Percentiles rank a stretch among this genome's conserved stretches.
Conservation (phyloP, 2,329 filamentous ascomycete species). For the Phialemonium atrogriseum region DNA sequence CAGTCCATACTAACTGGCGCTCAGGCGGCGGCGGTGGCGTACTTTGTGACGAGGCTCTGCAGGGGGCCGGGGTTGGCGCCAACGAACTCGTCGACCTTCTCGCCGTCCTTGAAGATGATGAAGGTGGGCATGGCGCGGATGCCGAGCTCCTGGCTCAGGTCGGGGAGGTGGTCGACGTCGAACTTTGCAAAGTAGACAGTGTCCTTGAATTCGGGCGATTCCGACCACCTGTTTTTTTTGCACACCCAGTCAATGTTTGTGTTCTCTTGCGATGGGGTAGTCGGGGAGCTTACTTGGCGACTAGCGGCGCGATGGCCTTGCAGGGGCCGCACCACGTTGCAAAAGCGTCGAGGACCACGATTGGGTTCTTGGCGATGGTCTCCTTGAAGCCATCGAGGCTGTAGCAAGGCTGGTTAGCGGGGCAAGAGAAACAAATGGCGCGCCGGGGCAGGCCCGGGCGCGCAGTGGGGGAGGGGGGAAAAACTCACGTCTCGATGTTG, state of each 20-base stretch:
- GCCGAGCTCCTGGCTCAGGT: slow-evolving; percentile 67
- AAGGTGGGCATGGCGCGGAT: slow-evolving; percentile 94
- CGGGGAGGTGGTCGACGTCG: slow-evolving; percentile 76
- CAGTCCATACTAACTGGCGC: no score
- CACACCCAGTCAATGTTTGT: slow-evolving; percentile 1
- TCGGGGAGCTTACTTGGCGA: slow-evolving; percentile 45
- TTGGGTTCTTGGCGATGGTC: slow-evolving; percentile 25
- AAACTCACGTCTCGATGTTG: slow-evolving; percentile 27
- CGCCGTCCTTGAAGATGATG: slow-evolving; percentile 70
- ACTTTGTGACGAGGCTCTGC: slow-evolving; percentile 29
- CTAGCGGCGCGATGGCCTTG: slow-evolving; percentile 76
- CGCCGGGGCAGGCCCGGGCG: no score
- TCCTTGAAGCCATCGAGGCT: slow-evolving; percentile 23
- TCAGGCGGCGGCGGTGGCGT: no score
- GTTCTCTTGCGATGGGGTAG: no score
- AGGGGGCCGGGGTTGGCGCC: slow-evolving; percentile 74
- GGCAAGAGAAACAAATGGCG: no score
- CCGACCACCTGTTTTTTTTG: slow-evolving; percentile 43
- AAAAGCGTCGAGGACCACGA: slow-evolving; percentile 79
- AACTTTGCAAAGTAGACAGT: slow-evolving; percentile 73
- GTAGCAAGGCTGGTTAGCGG: no score
- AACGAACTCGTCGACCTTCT: slow-evolving; percentile 65
- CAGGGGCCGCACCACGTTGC: slow-evolving; percentile 93
- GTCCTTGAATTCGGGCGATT: slow-evolving; percentile 44
- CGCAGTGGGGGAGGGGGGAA: neutral